These are phyloP conservation scores for Sugiyamaella neomexicana DNA, from an alignment of 1,139 yeast genomes.

Conservation along the genomic window DNA sequence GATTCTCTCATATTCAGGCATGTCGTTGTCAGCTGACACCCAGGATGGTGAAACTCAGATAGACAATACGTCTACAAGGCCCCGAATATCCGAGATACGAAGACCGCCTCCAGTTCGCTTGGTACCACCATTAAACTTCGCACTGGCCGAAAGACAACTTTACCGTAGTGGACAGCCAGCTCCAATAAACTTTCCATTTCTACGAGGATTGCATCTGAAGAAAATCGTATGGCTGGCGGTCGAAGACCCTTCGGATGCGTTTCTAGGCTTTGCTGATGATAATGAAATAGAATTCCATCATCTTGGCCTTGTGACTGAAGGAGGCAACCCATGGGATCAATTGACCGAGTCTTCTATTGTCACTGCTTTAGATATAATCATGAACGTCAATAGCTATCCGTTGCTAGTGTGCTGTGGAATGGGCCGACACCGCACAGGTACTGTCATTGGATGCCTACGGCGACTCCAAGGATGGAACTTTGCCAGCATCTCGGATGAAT, in stretches of 20 bases:
- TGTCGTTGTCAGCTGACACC: neutral
- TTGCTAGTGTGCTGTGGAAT: constrained; percentile 90
- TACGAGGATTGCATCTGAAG: constrained; percentile 68
- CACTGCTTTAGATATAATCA: constrained; percentile 73
- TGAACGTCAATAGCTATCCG: constrained; percentile 74
- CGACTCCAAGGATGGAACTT: constrained; percentile 93
- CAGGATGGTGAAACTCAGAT: neutral
- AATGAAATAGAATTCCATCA: constrained; percentile 64
- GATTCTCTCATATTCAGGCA: neutral
- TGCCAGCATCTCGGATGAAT: constrained; percentile 92
- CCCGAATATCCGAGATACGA: constrained; percentile 20
- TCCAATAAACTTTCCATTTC: constrained; percentile 84
- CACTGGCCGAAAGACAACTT: constrained; percentile 85
- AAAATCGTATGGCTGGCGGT: constrained; percentile 92
- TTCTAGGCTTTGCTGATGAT: constrained; percentile 75
- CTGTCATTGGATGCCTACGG: constrained; percentile 89
- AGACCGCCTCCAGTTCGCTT: constrained; percentile 48
- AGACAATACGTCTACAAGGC: too few species aligned
- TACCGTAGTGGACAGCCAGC: constrained; percentile 96
- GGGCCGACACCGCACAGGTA: constrained; percentile 97
- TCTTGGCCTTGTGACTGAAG: constrained; percentile 56
- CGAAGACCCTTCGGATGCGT: constrained; percentile 90
- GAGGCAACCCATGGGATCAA: constrained; percentile 98
- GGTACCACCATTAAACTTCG: constrained; percentile 91
- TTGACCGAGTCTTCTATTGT: constrained; percentile 78